phyloP scores from a whole-genome alignment of 306 rosid genomes.

The Cicer bijugum region DNA sequence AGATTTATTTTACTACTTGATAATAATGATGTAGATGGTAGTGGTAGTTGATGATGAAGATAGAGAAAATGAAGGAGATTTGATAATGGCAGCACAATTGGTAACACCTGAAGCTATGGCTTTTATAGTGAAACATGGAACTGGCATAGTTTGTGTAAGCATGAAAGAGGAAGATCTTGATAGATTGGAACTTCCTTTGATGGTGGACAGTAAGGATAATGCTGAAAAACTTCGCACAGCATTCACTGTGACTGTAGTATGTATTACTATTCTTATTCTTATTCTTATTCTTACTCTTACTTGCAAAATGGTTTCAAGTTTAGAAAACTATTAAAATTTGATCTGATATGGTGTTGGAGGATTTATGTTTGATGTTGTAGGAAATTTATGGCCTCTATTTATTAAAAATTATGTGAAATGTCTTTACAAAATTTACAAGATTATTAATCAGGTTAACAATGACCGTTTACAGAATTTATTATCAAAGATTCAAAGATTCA shows the following conservation, averaged over 20 bases:
- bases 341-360: conserved; percentile 1
- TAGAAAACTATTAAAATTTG: conserved; percentile 20
- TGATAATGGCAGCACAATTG: conserved; percentile 85
- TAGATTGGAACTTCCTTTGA: conserved; percentile 79
- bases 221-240: conserved; percentile 79
- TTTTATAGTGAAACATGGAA: conserved; percentile 86
- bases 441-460: too few species aligned
- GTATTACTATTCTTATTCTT: conserved; percentile 20
- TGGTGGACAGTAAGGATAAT: conserved; percentile 78
- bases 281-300: background rate
- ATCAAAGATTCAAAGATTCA: too few species aligned
- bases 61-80: conserved; percentile 92
- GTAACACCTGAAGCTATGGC: conserved; percentile 97
- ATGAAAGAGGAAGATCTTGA: conserved; percentile 81
- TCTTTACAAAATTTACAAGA: too few species aligned
- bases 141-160: conserved; percentile 87
- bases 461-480: too few species aligned
- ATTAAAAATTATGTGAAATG: too few species aligned
- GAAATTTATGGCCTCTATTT: too few species aligned
- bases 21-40: conserved; percentile 63
- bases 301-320: conserved; percentile 14
- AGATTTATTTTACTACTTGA: conserved; percentile 28
- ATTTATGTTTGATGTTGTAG: conserved; percentile 34
- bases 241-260: conserved; percentile 86
- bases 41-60: conserved; percentile 90